Evolutionary conservation across 495 filamentous ascomycete species (phyloP).

Genomic region (Saxophila tyrrhenica): DNA sequence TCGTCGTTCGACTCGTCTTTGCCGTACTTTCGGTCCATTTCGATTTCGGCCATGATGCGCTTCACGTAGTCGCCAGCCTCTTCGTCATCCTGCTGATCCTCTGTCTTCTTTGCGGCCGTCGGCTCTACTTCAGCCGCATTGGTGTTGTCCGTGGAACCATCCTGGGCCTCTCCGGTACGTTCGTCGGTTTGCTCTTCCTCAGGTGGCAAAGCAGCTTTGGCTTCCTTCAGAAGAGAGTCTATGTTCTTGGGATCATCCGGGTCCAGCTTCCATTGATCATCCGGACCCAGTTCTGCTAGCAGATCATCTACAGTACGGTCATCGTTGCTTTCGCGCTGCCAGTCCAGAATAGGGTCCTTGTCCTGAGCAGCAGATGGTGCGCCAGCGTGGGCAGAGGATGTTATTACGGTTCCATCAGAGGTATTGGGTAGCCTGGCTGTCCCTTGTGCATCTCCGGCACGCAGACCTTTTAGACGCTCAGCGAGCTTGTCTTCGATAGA

Average conservation of each 20-base stretch:
- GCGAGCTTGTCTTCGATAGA: constrained; percentile 18
- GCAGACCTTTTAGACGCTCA: constrained; percentile 25
- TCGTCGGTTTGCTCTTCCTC: neutral
- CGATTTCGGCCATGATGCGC: constrained; percentile 25
- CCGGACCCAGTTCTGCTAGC: constrained; percentile 29
- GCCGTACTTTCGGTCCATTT: constrained; percentile 21
- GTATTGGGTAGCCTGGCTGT: neutral
- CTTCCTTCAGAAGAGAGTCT: constrained; percentile 23
- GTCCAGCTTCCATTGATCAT: constrained; percentile 22
- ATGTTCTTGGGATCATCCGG: constrained; percentile 24
- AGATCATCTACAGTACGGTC: constrained; percentile 31
- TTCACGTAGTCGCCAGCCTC: constrained; percentile 28
- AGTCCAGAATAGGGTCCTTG: constrained; percentile 9
- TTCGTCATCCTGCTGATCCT: constrained; percentile 16
- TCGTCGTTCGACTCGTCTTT: neutral
- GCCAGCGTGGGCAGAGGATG: neutral
- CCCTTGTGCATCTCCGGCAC: neutral
- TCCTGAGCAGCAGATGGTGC: neutral
- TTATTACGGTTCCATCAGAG: neutral
- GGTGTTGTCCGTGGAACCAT: neutral
- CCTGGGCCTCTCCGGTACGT: neutral
- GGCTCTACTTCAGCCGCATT: neutral
- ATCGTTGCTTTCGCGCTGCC: constrained; percentile 19
- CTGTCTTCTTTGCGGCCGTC: neutral
- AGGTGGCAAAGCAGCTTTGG: constrained; percentile 17